A percentile compares a stretch with the other conserved stretches of the same genome.
These are phyloP conservation scores for Alternaria gaisen DNA, from an alignment of 2,329 filamentous ascomycete species.

Conservation along the genomic window DNA sequence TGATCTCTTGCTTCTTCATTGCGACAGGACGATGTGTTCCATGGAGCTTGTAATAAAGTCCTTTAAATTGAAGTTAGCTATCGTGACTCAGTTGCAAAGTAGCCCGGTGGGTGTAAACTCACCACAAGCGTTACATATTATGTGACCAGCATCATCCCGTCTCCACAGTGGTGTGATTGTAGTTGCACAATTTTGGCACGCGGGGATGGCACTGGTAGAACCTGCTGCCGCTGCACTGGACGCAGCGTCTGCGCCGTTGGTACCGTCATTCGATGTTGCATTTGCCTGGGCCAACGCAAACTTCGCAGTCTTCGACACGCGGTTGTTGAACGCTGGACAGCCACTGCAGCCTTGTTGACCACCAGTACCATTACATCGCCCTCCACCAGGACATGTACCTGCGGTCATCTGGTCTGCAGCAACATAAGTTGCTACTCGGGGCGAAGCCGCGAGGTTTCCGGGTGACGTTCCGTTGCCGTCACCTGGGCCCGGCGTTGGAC, in stretches of 20 bases:
- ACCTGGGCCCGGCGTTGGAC: constrained; percentile 51
- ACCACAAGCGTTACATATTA: constrained; percentile 99
- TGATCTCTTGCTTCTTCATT: constrained; percentile 99
- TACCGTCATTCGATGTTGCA: constrained; percentile 37
- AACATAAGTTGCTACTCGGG: constrained; percentile 73
- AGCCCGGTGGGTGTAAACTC: constrained; percentile 52
- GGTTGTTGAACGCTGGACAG: constrained; percentile 97
- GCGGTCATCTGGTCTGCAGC: constrained; percentile 76
- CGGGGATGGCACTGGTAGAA: constrained; percentile 72
- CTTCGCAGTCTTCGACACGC: constrained; percentile 86
- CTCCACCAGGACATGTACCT: constrained; percentile 95
- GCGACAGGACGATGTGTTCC: constrained; percentile 90
- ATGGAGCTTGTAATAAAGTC: constrained; percentile 95
- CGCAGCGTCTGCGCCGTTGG: constrained; percentile 28
- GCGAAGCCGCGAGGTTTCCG: constrained; percentile 49
- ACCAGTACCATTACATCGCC: constrained; percentile 94
- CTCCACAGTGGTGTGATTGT: constrained; percentile 97
- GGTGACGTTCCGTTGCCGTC: constrained; percentile 53
- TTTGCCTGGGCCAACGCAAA: constrained; percentile 63
- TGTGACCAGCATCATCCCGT: constrained; percentile 91
- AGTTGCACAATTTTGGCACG: constrained; percentile 96
- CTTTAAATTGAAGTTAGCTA: constrained; percentile 57
- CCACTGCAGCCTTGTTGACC: constrained; percentile 94
- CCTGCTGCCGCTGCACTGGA: constrained; percentile 29
- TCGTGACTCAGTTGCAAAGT: background rate